Evolutionary conservation across 2,329 filamentous ascomycete species (phyloP), one percentile per base, ranked within the genome.

Genomic region (Massarina eburnea): DNA sequence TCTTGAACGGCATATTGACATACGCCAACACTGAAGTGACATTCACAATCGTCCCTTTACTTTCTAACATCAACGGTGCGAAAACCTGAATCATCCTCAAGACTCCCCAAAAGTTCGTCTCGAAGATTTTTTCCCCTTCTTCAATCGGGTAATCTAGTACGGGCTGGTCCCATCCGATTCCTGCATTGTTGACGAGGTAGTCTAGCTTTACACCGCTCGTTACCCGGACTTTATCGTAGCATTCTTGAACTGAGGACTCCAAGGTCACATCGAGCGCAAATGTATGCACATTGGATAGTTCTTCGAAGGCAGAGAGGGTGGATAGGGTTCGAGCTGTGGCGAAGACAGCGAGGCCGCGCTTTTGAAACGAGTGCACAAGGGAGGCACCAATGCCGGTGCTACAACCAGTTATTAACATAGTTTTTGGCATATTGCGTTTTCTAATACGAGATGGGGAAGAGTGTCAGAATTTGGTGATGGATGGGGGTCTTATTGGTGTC

Each of bases 351-450:
- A 49, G 15, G 48, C 63, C 64, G 51, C 64, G 56, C 14, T 56
- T 61, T 46, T 78, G 69, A 59, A 82, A 83, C 52, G 80, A 76
- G n/a, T 68, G 70, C 3, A 78, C 79, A n/a, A 83, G 68, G 3
- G 77, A 71, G 52, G 81, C 72, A 22, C 80, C 80, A 39, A 82
- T 80, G 29, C 78, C 76, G 8, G 17, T 34, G 17, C 19, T 39
- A 26, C 47, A 50, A 15, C 29, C 29, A 19, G 40, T 36, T 15
- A 42, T 36, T 2, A 42, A 21, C n/a, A 42, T 30, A 19, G 40
- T 32, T 42, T 42, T 34, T 20, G n/a, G n/a, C n/a, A n/a, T n/a
- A 14, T 14, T 14, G 14, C 14, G 26, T 8, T 8, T 29, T 8
- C 26, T 8, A 14, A 14, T 29, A 29, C 14, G 26, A 14, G 14